Percentiles rank a stretch among this genome's conserved stretches.
These are phyloP conservation scores for Paramyrothecium roridum DNA, from an alignment of 2,329 filamentous ascomycete genomes.

Conservation along the genomic window DNA sequence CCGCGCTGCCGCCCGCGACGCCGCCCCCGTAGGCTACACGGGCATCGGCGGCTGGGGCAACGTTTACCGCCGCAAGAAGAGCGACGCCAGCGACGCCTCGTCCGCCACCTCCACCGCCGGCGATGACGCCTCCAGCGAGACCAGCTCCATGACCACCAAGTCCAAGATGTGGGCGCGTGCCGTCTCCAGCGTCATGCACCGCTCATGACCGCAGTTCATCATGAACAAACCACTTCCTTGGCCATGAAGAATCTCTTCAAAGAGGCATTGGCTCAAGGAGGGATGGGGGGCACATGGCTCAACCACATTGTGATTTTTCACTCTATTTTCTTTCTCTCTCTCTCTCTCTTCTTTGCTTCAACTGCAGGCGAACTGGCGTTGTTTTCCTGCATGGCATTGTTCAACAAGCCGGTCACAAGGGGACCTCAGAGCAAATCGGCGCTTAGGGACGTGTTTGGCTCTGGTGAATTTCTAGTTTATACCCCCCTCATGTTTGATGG, in stretches of 20 bases:
- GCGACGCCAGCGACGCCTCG: constrained; percentile 20
- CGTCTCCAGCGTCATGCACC: background rate
- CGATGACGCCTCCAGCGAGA: constrained; percentile 18
- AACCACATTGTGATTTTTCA: background rate
- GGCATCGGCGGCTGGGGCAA: constrained; percentile 65
- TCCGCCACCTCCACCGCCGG: constrained; percentile 14
- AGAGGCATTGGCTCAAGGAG: background rate
- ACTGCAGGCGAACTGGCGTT: background rate
- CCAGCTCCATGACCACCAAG: constrained; percentile 30
- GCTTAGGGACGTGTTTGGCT: background rate
- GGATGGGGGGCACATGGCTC: background rate
- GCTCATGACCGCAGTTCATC: background rate
- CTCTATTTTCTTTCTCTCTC: too few species aligned
- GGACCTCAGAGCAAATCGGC: background rate
- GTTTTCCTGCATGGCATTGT: background rate
- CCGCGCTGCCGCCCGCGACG: constrained; percentile 38
- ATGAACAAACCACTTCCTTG: background rate
- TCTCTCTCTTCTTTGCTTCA: background rate
- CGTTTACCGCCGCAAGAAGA: constrained; percentile 53
- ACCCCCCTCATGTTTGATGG: background rate
- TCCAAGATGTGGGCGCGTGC: constrained; percentile 24
- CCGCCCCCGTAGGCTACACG: constrained; percentile 53
- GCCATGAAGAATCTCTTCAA: background rate
- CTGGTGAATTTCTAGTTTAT: background rate
- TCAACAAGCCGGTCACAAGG: background rate